Conservation (phyloP, 164 flowering plant genomes). For the Vitis riparia region DNA sequence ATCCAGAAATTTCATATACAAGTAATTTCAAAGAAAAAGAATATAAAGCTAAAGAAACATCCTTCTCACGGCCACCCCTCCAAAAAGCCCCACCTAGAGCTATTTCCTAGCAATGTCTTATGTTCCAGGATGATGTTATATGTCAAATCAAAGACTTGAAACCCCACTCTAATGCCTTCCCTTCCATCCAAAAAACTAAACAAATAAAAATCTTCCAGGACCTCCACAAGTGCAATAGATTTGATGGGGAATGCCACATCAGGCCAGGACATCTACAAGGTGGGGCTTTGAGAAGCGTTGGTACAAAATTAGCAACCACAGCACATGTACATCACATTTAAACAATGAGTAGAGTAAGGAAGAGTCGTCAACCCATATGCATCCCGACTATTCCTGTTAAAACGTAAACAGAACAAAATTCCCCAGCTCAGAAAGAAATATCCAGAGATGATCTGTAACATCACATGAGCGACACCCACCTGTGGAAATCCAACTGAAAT, state of each 20-base stretch:
- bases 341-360: neutral
- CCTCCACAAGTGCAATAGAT: neutral
- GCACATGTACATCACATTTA: neutral
- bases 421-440: slow-evolving; percentile 11
- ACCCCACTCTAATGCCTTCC: no score
- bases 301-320: neutral
- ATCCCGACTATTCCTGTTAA: neutral
- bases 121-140: no score
- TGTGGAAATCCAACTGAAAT: slow-evolving; percentile 83
- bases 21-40: no score
- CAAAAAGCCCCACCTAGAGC: no score
- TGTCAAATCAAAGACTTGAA: no score
- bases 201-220: neutral
- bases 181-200: no score
- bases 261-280: neutral
- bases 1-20: neutral
- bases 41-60: no score
- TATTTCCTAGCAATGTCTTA: neutral
- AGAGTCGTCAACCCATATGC: neutral
- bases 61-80: no score
- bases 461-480: slow-evolving; percentile 51
- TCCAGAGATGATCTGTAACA: slow-evolving; percentile 7
- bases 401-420: neutral
- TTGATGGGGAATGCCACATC: neutral
- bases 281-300: neutral